Evolutionary conservation across 352 stramenopile genomes (phyloP), one percentile per base, ranked within the genome.

Genomic region (Globisporangium lucens): DNA sequence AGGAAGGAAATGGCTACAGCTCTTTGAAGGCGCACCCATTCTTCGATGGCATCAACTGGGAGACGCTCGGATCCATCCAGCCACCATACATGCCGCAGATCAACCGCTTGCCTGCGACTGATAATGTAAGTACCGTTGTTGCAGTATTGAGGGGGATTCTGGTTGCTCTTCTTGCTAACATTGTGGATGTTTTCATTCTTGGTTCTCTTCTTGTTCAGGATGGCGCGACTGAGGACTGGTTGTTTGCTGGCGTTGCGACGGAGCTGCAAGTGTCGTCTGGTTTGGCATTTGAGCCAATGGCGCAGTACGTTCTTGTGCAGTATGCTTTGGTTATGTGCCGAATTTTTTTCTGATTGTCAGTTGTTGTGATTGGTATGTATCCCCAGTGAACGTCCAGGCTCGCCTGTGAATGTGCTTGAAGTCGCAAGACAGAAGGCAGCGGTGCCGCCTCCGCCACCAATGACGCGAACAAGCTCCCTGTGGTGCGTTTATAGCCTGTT

Each of bases 211-310:
- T 4, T 63, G 30, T 27, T n/a, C 35, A 95, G 85, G 88, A 96
- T 75, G 88, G 88, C 12, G 88, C 88, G 15, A 96, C 86, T 4
- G 88, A 96, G 70, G 88, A 96, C 60, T 96, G 88, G 88, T 70
- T 96, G 36, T 96, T 96, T 71, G 88, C 88, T 7, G 88, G 88
- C 58, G 88, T 96, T 27, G 88, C 88, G 13, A 96, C 88, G 15
- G 88, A 96, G 65, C 68, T 96, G 12, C 87, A 96, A 69, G 85
- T 96, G 38, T 96, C 88, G 10, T 96, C 88, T 35, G 88, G 88
- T 33, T 72, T 96, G 17, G 77, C 76, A 17, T 80, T 91, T 2
- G 86, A 94, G 36, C 77, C 86, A 7, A 74, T 86, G 58, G 77
- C 78, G 53, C 73, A 85, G 84, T 90, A 87, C 55, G 80, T 80